Evolutionary conservation across 257 asterid genomes (phyloP), one percentile per base, ranked within the genome.

Genomic region (Paraleonurus japonicus): DNA sequence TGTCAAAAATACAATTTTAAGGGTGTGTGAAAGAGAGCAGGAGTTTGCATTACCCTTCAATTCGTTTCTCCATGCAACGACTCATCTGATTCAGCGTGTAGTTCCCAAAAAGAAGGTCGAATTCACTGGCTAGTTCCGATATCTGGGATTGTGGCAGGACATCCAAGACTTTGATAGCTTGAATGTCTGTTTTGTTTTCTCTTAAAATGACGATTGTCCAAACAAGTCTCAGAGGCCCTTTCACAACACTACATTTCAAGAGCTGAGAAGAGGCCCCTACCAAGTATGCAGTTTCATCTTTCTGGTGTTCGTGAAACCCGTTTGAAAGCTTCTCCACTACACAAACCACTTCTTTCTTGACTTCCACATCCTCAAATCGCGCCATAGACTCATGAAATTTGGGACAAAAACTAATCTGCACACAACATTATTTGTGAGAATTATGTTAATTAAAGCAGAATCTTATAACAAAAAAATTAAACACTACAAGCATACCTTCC

Each of bases 311-410:
- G 7, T 81, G 80, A 85, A 84, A 87, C n/a, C 89, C 89, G 11
- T 68, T 80, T 16, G 89, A 76, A 50, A 90, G 86, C 81, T 81
- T 90, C 77, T 62, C 67, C 47, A 90, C 48, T 5, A 90, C 47
- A 58, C 79, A 76, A 26, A 81, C 53, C 3, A 66, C 85, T 57
- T 83, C 80, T 55, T 80, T 76, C 7, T 47, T 77, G 17, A 81
- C 66, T 23, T 61, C 81, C 0, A 54, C 9, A 72, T 78, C 77
- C 0, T 15, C 20, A 39, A 75, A 48, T 67, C 66, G 81, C 13
- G 72, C 19, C 30, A 89, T 55, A 39, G 91, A 81, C 23, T 73
- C 76, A 4, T 68, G 67, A 76, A 86, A 88, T 35, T 76, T 67
- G n/a, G 57, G 45, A 32, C 78, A 70, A 81, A 86, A 82, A 71